Evolutionary conservation across 108 stramenopile species (phyloP), one percentile per base, ranked within the genome.

Genomic region (Cyclotella sp.): DNA sequence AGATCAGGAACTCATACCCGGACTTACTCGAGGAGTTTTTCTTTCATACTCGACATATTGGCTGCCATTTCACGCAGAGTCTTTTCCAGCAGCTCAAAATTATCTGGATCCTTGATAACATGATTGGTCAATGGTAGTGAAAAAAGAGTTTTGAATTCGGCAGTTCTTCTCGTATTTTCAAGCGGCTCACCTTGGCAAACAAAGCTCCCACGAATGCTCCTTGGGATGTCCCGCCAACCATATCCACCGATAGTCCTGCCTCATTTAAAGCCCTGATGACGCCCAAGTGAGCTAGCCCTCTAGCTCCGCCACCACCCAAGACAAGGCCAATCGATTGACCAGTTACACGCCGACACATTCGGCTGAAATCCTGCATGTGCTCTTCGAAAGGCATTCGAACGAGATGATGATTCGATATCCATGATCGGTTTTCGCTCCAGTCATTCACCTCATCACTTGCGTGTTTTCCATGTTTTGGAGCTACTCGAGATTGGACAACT

Each of bases 161-260:
- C 21, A 27, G 60, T 2, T 61, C 21, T 29, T 61, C 24, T 27
- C 4, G 60, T n/a, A n/a, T 34, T 2, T 34, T 34, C 2, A 34
- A 34, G 34, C 34, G 2, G 2, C 34, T 34, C 34, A 34, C 34
- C 34, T 28, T 34, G 11, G 55, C 72, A 39, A 53, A 73, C 9
- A 73, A 15, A 0, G 79, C 85, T 4, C 78, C 85, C 29, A 79
- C 47, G 43, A 86, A 88, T 41, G 87, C 87, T 19, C 87, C 87
- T 62, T 88, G 87, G 29, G 79, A 81, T 14, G 85, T 88, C 4
- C 87, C 87, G 27, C 87, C 87, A 68, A 84, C 83, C 11, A 86
- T 44, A 41, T 88, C 87, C 7, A 88, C 61, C 3, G 83, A 74
- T 8, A 88, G 59, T 12, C 85, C 83, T n/a, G 70, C 77, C 52